Conservation (phyloP, 176 grass and related monocot genomes). For the barley (Hordeum vulgare) region DNA sequence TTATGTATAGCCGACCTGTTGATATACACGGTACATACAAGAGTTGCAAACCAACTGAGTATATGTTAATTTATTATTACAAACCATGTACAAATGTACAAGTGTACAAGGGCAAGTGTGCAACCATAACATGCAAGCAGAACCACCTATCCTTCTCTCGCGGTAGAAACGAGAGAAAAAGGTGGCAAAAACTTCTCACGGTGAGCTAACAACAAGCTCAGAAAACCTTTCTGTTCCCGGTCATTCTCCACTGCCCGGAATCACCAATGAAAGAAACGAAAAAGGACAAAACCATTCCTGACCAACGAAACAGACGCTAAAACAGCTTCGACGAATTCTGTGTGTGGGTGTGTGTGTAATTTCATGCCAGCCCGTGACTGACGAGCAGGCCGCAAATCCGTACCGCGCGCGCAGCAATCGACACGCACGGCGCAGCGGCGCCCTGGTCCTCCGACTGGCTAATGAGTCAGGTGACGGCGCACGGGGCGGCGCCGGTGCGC, state of each 20-base stretch:
- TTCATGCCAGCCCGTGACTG: conserved; percentile 31
- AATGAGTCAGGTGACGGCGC: conserved; percentile 20
- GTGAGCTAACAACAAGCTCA: not conserved
- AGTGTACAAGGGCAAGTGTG: not conserved
- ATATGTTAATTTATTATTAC: not conserved
- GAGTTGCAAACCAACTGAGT: not conserved
- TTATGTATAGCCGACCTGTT: no score
- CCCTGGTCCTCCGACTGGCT: not conserved
- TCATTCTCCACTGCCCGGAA: not conserved
- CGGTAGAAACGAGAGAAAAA: not conserved
- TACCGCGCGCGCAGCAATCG: not conserved
- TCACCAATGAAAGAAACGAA: not conserved
- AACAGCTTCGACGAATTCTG: conserved; percentile 32
- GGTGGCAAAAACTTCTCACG: not conserved
- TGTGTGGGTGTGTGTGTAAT: conserved; percentile 9
- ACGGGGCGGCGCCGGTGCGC: conserved; percentile 27
- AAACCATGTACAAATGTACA: not conserved
- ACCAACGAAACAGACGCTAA: not conserved
- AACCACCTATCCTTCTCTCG: not conserved
- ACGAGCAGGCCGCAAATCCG: not conserved
- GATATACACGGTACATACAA: not conserved
- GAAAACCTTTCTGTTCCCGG: not conserved
- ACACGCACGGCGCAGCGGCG: not conserved
- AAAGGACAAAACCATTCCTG: not conserved
- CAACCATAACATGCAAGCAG: conserved; percentile 1